Percentiles rank a stretch among this genome's conserved stretches.
These are phyloP conservation scores for Stenocarpella maydis DNA, from an alignment of 2,329 filamentous ascomycete species.

Conservation along the genomic window DNA sequence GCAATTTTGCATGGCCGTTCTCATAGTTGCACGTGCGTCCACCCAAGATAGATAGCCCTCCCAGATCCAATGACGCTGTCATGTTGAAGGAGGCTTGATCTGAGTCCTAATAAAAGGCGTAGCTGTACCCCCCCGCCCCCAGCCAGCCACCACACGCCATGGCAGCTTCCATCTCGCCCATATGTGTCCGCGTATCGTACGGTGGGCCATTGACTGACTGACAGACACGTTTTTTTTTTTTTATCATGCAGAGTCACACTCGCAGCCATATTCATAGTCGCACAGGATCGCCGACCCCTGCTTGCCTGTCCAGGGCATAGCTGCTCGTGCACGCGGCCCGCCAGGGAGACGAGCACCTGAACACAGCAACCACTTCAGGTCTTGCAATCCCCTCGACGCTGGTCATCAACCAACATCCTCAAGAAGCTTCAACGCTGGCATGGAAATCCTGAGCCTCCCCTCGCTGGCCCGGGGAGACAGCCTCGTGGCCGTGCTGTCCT, in stretches of 20 bases:
- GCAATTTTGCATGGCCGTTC: neutral
- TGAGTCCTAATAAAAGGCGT: neutral
- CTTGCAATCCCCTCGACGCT: no score
- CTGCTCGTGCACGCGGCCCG: neutral
- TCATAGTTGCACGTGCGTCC: neutral
- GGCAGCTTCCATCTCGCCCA: neutral
- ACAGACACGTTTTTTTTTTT: neutral
- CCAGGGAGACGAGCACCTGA: neutral
- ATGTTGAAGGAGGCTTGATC: neutral
- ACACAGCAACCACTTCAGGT: neutral
- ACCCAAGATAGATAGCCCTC: neutral
- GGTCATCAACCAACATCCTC: neutral
- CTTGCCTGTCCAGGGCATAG: neutral
- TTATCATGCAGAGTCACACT: neutral
- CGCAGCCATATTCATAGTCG: neutral
- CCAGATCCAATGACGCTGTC: neutral
- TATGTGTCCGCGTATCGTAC: no score
- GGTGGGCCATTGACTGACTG: neutral
- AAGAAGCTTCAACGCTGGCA: neutral
- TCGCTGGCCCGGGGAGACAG: slow-evolving; percentile 8
- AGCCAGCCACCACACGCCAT: neutral
- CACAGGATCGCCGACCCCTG: neutral
- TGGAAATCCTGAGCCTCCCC: neutral
- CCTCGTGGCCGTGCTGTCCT: neutral
- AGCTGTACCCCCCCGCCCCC: no score